phyloP scores from a whole-genome alignment of 2,329 filamentous ascomycete species.

The Venturia carpophila region DNA sequence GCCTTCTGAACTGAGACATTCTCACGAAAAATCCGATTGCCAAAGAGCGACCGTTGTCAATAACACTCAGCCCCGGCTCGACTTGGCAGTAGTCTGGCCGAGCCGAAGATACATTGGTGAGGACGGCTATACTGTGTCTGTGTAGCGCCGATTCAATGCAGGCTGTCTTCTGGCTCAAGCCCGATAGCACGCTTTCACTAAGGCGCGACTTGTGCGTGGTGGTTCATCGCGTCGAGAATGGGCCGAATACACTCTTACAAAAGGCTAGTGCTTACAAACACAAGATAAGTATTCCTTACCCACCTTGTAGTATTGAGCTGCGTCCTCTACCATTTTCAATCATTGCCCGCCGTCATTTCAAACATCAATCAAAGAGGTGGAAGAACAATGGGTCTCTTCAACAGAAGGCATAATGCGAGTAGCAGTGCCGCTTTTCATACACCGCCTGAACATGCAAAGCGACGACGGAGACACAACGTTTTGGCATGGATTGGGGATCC shows the following conservation, averaged over 20 bases:
- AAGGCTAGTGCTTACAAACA: neutral
- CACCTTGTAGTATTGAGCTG: neutral
- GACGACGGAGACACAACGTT: conserved; percentile 10
- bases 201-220: neutral
- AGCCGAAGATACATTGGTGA: neutral
- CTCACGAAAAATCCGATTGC: neutral
- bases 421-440: neutral
- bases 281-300: neutral
- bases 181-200: conserved; percentile 1
- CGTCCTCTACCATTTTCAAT: neutral
- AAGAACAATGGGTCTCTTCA: conserved; percentile 1
- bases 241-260: neutral
- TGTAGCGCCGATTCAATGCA: neutral
- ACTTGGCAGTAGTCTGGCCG: neutral
- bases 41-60: neutral
- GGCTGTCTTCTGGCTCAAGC: neutral
- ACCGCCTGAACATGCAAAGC: neutral
- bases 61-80: neutral
- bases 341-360: neutral
- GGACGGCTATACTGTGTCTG: neutral
- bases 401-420: neutral
- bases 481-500: conserved; percentile 30
- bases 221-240: conserved; percentile 5
- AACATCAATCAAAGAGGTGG: neutral
- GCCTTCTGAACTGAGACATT: neutral